phyloP scores from a whole-genome alignment of 1,284 basidiomycete species.

The Trametes polyzona region DNA sequence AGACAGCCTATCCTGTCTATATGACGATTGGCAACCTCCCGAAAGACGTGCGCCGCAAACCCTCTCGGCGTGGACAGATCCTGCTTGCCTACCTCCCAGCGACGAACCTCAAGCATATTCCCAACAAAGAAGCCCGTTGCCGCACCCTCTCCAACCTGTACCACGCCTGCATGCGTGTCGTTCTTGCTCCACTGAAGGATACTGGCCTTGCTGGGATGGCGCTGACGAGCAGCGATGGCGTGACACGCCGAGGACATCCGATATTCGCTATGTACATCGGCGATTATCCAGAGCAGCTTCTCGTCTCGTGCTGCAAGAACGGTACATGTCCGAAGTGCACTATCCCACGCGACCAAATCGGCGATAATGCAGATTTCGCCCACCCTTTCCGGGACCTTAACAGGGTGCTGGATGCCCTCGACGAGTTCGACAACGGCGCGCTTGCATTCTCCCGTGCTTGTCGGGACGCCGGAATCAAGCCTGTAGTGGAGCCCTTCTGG shows the following conservation, averaged over 20 bases:
- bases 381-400: not conserved
- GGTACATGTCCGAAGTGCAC: not conserved
- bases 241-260: constrained; percentile 27
- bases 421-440: not conserved
- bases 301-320: constrained; percentile 25
- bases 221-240: constrained; percentile 32
- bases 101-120: constrained; percentile 36
- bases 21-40: constrained; percentile 40
- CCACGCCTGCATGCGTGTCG: constrained; percentile 26
- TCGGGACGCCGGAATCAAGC: constrained; percentile 20
- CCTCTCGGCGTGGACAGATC: constrained; percentile 39
- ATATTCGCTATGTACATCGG: constrained; percentile 33
- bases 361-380: constrained; percentile 7
- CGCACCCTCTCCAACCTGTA: constrained; percentile 26
- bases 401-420: not conserved
- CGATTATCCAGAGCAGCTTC: constrained; percentile 28
- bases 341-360: constrained; percentile 35
- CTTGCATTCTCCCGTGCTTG: not conserved
- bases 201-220: constrained; percentile 21
- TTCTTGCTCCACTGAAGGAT: constrained; percentile 23
- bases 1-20: constrained; percentile 46
- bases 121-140: constrained; percentile 22
- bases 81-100: constrained; percentile 46
- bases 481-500: constrained; percentile 3
- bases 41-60: constrained; percentile 42